Evolutionary conservation across 495 filamentous ascomycete genomes (phyloP).

Genomic region (Bacidia gigantensis): DNA sequence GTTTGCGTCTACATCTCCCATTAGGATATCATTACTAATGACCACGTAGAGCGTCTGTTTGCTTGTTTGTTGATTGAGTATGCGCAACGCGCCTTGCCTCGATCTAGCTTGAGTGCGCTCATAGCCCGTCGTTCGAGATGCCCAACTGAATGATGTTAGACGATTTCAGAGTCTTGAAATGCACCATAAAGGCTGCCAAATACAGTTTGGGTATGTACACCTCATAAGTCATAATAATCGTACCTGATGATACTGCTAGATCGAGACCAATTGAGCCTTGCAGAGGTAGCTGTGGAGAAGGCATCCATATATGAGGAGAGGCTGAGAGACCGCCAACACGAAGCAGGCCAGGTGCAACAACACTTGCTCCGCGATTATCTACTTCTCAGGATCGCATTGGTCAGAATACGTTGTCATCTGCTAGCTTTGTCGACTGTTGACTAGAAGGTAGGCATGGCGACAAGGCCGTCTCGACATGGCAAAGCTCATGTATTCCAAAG

Average conservation of each 20-base stretch:
- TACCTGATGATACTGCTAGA: constrained; percentile 20
- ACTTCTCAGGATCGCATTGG: constrained; percentile 52
- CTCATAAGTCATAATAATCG: background rate
- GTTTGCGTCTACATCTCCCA: background rate
- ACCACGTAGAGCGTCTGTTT: constrained; percentile 40
- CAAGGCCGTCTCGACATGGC: constrained; percentile 59
- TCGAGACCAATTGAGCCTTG: constrained; percentile 38
- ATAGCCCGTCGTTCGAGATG: background rate
- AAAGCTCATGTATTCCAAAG: constrained; percentile 59
- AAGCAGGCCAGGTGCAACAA: constrained; percentile 15
- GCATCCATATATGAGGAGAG: constrained; percentile 49
- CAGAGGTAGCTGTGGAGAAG: constrained; percentile 45
- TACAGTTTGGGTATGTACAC: constrained; percentile 45
- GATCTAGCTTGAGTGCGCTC: constrained; percentile 6
- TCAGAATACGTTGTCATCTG: constrained; percentile 22
- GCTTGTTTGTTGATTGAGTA: constrained; percentile 57
- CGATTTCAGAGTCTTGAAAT: constrained; percentile 44
- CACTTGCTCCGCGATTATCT: constrained; percentile 51
- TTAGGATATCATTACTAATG: background rate
- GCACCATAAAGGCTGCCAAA: constrained; percentile 52
- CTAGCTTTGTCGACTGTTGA: constrained; percentile 2
- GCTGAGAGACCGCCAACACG: constrained; percentile 26
- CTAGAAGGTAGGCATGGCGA: constrained; percentile 47
- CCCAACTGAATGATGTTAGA: constrained; percentile 19
- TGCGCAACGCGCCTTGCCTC: constrained; percentile 28